phyloP scores from a whole-genome alignment of 2,329 filamentous ascomycete species.

The Colletotrichum chlorophyti region DNA sequence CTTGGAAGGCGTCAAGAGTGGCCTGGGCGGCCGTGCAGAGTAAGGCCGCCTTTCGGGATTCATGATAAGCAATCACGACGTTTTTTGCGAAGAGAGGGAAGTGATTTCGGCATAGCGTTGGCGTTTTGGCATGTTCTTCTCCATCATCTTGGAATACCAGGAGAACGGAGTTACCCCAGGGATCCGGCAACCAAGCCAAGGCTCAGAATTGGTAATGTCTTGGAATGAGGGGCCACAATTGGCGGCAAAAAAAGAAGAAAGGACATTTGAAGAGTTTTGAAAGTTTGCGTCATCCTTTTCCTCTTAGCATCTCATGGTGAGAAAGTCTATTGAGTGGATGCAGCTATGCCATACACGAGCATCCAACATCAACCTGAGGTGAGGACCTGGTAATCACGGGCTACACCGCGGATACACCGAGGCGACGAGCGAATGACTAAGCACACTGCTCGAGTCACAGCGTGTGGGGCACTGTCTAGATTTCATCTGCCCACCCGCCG shows the following conservation, averaged over 20 bases:
- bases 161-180: too few relatives aligned
- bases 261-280: too few relatives aligned
- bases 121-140: constrained; percentile 23
- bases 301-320: too few relatives aligned
- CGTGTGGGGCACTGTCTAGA: background rate
- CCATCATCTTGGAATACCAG: background rate
- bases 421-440: constrained; percentile 12
- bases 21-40: constrained; percentile 35
- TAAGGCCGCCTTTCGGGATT: background rate
- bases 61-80: background rate
- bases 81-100: too few relatives aligned
- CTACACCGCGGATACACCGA: constrained; percentile 17
- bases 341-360: too few relatives aligned
- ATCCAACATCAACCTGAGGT: too few relatives aligned
- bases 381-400: background rate
- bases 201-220: too few relatives aligned
- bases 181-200: background rate
- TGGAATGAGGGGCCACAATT: background rate
- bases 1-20: constrained; percentile 58
- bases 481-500: background rate
- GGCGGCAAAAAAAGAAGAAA: too few relatives aligned
- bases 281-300: too few relatives aligned
- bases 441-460: constrained; percentile 16
- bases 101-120: constrained; percentile 26
- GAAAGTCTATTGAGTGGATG: background rate